Base-by-base conservation (phyloP, 2,329 filamentous ascomycete species). In the Trichoderma sp. region DNA sequence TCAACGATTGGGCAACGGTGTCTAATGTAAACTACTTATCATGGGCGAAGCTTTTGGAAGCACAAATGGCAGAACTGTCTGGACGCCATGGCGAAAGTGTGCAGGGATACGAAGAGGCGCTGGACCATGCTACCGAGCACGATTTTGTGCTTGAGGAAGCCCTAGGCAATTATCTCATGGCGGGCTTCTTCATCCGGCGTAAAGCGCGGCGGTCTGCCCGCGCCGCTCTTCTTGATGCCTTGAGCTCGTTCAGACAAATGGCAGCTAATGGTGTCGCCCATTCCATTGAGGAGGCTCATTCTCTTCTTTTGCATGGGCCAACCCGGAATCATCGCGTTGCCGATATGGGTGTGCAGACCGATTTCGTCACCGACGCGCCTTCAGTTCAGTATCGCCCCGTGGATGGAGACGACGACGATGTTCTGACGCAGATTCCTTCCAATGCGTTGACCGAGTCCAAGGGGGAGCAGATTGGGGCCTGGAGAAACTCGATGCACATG, bases 91-190 rank as follows among this genome's bases (percentile, higher is more conserved):
- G 86, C 3, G 74, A 78, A 2, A 88, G 90, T 8, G 82, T 93
- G 37, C 80, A 80, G 27, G 80, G 85, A 53, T 94, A 92, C 73
- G 92, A 94, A 75, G 83, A 87, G 70, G 87, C 89, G 7, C 79
- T 93, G 67, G 90, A 94, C 72, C 91, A 93, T 73, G 87, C 89
- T 13, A 84, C 90, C 22, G 83, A 90, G 66, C 84, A 92, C 72
- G 83, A 84, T 52, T 90, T 91, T 70, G 74, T 85, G 2, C 85
- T 93, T 59, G 91, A 94, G 69, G 90, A 93, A 76, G 91, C 89
- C 0, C 81, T 93, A 2, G 87, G 88, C 17, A 90, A 91, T 73
- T 91, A 92, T 74, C 81, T 93, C 34, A 90, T 93, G 80, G 90
- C 88, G 2, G 90, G 90, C 10, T 89, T 88, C 74, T 87, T 93